Evolutionary conservation across 805 yeast genomes (phyloP).

Genomic region (Kurtzmaniella cleridarum): DNA sequence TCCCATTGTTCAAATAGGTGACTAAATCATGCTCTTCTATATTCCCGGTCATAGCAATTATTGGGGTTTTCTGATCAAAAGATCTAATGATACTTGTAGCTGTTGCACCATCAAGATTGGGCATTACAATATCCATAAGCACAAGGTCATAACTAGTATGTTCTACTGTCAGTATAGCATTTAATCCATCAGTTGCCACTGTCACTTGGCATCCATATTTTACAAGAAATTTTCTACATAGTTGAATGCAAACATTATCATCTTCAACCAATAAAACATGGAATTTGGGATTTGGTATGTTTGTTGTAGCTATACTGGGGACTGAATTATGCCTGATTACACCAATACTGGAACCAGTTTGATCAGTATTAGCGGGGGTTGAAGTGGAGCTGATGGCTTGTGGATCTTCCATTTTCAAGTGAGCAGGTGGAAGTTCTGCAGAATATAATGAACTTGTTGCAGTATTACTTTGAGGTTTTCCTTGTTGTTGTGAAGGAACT

Average conservation of each 20-base stretch:
- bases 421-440: background rate
- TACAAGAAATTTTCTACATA: slow-evolving; percentile 75
- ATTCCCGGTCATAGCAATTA: slow-evolving; percentile 92
- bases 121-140: slow-evolving; percentile 86
- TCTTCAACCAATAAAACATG: slow-evolving; percentile 77
- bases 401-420: background rate
- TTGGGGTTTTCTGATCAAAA: slow-evolving; percentile 80
- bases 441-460: background rate
- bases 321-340: slow-evolving; percentile 3
- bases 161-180: slow-evolving; percentile 75
- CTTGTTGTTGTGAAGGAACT: background rate
- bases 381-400: background rate
- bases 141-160: slow-evolving; percentile 70
- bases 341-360: slow-evolving; percentile 8
- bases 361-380: slow-evolving; percentile 3
- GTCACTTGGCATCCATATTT: slow-evolving; percentile 92
- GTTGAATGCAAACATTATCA: slow-evolving; percentile 74
- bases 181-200: slow-evolving; percentile 86
- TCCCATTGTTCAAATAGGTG: slow-evolving; percentile 78
- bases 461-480: background rate
- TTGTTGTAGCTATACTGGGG: slow-evolving; percentile 13
- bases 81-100: slow-evolving; percentile 86
- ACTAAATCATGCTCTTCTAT: slow-evolving; percentile 77
- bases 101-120: slow-evolving; percentile 81
- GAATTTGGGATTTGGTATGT: slow-evolving; percentile 42